Evolutionary conservation across 2,329 filamentous ascomycete genomes (phyloP), one percentile per base, ranked within the genome.

Genomic region (Aureobasidium subglaciale): DNA sequence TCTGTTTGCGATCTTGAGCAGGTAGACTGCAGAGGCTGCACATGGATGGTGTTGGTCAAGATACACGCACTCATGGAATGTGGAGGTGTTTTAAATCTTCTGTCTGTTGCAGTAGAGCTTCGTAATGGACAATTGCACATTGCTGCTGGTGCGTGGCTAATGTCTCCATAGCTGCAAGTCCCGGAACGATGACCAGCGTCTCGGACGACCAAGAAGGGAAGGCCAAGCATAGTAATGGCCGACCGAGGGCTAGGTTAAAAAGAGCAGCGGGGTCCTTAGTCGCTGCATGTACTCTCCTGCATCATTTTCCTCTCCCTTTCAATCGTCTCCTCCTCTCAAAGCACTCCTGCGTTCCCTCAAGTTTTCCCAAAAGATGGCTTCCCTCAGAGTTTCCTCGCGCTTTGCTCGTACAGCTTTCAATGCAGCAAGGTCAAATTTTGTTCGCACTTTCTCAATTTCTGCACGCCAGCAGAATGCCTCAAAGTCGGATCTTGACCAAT

Each of bases 201-300:
- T 50, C 46, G 46, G 46, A 50, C 27, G 34, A 29, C 34, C 46
- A 35, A 50, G 34, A 50, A 50, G 46, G 46, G 46, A 37, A 50
- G 15, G 22, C 34, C 32, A 38, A 50, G 32, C 13, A 34, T 13
- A 35, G 16, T 15, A 25, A 20, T 25, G 45, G 30, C 45, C 24
- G 32, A 49, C n/a, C 9, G 24, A 50, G 46, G 24, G 46, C 46
- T 38, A 34, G n/a, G 29, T 25, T 50, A 50, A 38, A 50, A 49
- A 38, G 34, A 18, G 24, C 30, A 38, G 30, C 46, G 46, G 34
- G 46, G 34, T 37, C 34, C 22, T 25, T 15, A n/a, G 46, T 27
- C 29, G 20, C 32, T 37, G n/a, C 13, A 11, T 24, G 32, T 38
- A 20, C 24, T 38, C 24, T 10, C 10, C 9, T 50, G n/a, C 46